Evolutionary conservation across 495 filamentous ascomycete genomes (phyloP).

Genomic region (Aspergillus egyptiacus): DNA sequence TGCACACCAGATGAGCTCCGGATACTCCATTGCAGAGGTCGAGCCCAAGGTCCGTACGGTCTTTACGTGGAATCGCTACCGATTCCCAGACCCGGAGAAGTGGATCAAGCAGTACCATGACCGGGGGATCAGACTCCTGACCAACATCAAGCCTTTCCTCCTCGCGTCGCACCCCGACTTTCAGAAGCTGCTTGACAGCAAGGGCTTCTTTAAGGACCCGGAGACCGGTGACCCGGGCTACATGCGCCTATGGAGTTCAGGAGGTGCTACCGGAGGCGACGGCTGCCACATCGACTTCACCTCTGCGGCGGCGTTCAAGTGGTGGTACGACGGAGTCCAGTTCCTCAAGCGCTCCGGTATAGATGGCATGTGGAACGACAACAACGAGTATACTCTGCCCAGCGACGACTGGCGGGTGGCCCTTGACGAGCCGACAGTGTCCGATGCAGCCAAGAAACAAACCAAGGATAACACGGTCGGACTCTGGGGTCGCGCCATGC

Average conservation of each 20-base stretch:
- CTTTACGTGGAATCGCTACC: conserved; percentile 62
- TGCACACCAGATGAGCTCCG: conserved; percentile 65
- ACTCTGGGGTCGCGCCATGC: conserved; percentile 56
- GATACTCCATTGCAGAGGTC: conserved; percentile 60
- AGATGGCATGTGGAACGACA: conserved; percentile 72
- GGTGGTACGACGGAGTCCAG: conserved; percentile 62
- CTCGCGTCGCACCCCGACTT: conserved; percentile 60
- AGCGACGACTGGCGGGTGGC: conserved; percentile 57
- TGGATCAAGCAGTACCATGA: conserved; percentile 56
- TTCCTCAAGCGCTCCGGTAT: conserved; percentile 55
- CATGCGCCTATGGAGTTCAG: conserved; percentile 61
- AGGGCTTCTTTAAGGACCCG: conserved; percentile 57
- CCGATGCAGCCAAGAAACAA: conserved; percentile 27
- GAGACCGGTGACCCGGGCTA: conserved; percentile 46
- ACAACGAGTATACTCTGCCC: conserved; percentile 65
- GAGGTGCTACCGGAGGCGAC: conserved; percentile 59
- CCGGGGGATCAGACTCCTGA: conserved; percentile 56
- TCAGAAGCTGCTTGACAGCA: conserved; percentile 43
- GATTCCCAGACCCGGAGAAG: conserved; percentile 58
- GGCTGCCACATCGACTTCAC: conserved; percentile 68
- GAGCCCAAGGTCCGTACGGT: conserved; percentile 64
- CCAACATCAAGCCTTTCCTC: conserved; percentile 69
- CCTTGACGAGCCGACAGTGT: conserved; percentile 38
- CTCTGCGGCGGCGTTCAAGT: conserved; percentile 54
- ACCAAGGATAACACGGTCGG: conserved; percentile 38